Conservation (phyloP, 1,284 basidiomycete species). For the Cryptococcus hybrid region DNA sequence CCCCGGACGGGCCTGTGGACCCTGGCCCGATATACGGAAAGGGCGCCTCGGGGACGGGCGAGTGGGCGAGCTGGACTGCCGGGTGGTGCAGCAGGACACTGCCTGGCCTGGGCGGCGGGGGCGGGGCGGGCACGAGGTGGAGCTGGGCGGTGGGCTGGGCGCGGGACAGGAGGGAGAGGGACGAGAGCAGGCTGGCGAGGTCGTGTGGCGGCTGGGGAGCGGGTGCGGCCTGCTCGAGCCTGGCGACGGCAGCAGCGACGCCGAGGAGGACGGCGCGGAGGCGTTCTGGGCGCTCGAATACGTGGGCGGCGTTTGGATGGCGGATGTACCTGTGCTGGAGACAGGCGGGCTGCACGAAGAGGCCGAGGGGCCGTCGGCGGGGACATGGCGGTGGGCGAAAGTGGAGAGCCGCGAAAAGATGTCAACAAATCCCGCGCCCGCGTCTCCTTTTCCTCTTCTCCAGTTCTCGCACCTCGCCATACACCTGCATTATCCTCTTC, state of each 20-base stretch:
- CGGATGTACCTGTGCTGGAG: constrained; percentile 71
- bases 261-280: constrained; percentile 76
- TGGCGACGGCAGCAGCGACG: constrained; percentile 70
- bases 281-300: constrained; percentile 88
- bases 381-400: background rate
- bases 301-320: constrained; percentile 64
- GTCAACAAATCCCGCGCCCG: background rate
- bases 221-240: constrained; percentile 57
- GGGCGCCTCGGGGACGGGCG: constrained; percentile 36
- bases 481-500: too few relatives aligned
- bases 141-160: constrained; percentile 23
- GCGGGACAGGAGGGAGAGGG: constrained; percentile 25
- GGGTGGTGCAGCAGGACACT: constrained; percentile 41
- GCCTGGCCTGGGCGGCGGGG: constrained; percentile 22
- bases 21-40: constrained; percentile 31
- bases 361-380: constrained; percentile 20
- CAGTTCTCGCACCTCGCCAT: too few relatives aligned
- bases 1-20: background rate
- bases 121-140: constrained; percentile 27
- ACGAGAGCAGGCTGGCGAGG: constrained; percentile 32
- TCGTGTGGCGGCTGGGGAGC: constrained; percentile 11
- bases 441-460: too few relatives aligned
- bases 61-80: constrained; percentile 43
- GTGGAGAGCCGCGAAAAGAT: background rate
- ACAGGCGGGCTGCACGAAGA: constrained; percentile 52